Conservation (phyloP, 1,139 yeast genomes). For the Yamadazyma triangularis region DNA sequence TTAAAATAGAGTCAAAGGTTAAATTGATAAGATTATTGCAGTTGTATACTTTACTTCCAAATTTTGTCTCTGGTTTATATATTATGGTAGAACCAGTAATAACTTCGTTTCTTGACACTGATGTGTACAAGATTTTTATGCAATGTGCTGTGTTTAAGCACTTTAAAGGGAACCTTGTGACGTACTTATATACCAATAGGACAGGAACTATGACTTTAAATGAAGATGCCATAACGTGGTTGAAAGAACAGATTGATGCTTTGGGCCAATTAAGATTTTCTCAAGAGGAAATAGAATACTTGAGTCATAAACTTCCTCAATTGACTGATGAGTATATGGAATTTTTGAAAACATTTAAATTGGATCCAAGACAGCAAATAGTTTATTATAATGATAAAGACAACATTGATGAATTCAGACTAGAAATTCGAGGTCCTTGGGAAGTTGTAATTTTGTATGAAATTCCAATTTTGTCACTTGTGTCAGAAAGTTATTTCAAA, state of each 20-base stretch:
- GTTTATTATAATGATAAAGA: conserved; percentile 24
- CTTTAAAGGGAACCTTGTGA: conserved; percentile 59
- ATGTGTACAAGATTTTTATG: conserved; percentile 92
- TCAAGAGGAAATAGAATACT: conserved; percentile 61
- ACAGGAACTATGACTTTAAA: conserved; percentile 67
- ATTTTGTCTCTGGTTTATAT: too few relatives aligned
- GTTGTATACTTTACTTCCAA: too few relatives aligned
- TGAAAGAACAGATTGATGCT: conserved; percentile 49
- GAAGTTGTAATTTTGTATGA: conserved; percentile 81
- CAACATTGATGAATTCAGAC: conserved; percentile 39
- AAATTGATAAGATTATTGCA: too few relatives aligned
- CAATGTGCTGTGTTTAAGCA: conserved; percentile 88
- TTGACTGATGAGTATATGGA: conserved; percentile 62
- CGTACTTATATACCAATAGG: conserved; percentile 75
- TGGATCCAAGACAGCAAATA: conserved; percentile 64
- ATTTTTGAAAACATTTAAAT: conserved; percentile 50
- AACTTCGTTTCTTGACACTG: conserved; percentile 82
- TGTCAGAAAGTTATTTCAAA: conserved; percentile 87
- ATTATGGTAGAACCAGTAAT: conserved; percentile 42
- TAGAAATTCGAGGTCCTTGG: conserved; percentile 76
- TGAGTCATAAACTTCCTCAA: conserved; percentile 54
- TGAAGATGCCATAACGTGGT: conserved; percentile 67
- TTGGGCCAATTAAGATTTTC: conserved; percentile 54
- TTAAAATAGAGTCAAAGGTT: too few relatives aligned
- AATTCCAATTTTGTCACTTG: conserved; percentile 77